These are phyloP conservation scores for Yamadazyma laniorum DNA, from an alignment of 805 yeast species.

Conservation along the genomic window DNA sequence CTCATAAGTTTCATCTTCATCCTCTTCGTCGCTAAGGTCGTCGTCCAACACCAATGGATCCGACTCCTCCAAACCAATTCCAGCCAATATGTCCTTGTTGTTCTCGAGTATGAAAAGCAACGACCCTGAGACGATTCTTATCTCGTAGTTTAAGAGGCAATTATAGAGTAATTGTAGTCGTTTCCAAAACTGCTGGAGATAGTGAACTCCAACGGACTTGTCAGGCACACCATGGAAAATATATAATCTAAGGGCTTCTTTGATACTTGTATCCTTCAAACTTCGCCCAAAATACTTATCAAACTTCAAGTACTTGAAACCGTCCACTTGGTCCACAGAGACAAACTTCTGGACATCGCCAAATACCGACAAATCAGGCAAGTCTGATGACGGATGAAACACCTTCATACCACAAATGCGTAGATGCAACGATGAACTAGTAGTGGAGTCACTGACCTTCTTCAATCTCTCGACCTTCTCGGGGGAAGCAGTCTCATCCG, in stretches of 20 bases:
- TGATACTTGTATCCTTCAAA: conserved; percentile 43
- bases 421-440: conserved; percentile 73
- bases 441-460: conserved; percentile 66
- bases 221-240: conserved; percentile 26
- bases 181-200: conserved; percentile 42
- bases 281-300: conserved; percentile 73
- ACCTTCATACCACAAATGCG: conserved; percentile 89
- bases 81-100: conserved; percentile 48
- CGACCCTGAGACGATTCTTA: conserved; percentile 69
- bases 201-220: conserved; percentile 7
- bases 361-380: conserved; percentile 6
- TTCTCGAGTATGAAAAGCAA: conserved; percentile 73
- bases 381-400: conserved; percentile 14
- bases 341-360: conserved; percentile 1
- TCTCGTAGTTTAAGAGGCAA: conserved; percentile 59
- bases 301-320: conserved; percentile 47
- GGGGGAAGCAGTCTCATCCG: conserved; percentile 55
- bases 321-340: conserved; percentile 12
- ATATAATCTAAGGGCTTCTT: conserved; percentile 46
- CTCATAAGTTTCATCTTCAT: conserved; percentile 37
- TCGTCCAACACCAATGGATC: conserved; percentile 32
- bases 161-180: conserved; percentile 66
- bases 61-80: conserved; percentile 23
- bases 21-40: conserved; percentile 1
- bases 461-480: conserved; percentile 65